Conservation (phyloP, 1,139 yeast species). For the Suhomyces wounanorum region DNA sequence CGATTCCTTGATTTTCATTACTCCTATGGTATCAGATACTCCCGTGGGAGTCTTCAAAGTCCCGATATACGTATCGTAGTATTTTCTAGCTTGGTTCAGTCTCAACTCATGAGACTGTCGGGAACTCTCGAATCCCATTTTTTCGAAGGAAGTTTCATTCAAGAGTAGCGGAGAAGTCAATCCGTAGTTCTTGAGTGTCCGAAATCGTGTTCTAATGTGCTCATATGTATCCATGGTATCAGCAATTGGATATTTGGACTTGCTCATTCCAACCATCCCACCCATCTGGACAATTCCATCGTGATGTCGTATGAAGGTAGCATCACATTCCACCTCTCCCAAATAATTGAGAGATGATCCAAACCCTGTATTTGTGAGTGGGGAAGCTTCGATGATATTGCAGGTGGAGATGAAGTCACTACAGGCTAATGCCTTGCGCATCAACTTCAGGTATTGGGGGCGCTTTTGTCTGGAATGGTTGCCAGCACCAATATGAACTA, state of each 20-base stretch:
- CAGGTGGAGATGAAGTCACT: slow-evolving; percentile 17
- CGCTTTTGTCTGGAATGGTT: slow-evolving; percentile 26
- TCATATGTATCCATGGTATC: slow-evolving; percentile 25
- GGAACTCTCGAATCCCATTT: not conserved
- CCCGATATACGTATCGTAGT: slow-evolving; percentile 18
- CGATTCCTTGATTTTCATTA: slow-evolving; percentile 18
- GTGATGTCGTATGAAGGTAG: slow-evolving; percentile 28
- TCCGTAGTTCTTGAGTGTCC: slow-evolving; percentile 20
- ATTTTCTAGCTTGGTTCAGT: slow-evolving; percentile 19
- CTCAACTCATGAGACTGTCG: slow-evolving; percentile 13
- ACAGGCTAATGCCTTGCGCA: slow-evolving; percentile 23
- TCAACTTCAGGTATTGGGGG: slow-evolving; percentile 23
- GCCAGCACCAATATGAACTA: slow-evolving; percentile 48
- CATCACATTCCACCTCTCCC: slow-evolving; percentile 56
- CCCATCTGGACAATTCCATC: slow-evolving; percentile 17
- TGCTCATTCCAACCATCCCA: slow-evolving; percentile 27
- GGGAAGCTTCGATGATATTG: slow-evolving; percentile 42
- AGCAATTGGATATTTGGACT: slow-evolving; percentile 24
- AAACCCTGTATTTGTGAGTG: slow-evolving; percentile 56
- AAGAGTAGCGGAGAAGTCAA: slow-evolving; percentile 31
- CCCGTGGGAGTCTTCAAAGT: slow-evolving; percentile 9
- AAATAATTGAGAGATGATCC: slow-evolving; percentile 53
- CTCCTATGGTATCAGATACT: slow-evolving; percentile 39
- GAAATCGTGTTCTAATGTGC: slow-evolving; percentile 13
- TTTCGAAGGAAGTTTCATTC: slow-evolving; percentile 11